These are phyloP conservation scores for Coniella vitis DNA, from an alignment of 2,329 filamentous ascomycete species.

Conservation along the genomic window DNA sequence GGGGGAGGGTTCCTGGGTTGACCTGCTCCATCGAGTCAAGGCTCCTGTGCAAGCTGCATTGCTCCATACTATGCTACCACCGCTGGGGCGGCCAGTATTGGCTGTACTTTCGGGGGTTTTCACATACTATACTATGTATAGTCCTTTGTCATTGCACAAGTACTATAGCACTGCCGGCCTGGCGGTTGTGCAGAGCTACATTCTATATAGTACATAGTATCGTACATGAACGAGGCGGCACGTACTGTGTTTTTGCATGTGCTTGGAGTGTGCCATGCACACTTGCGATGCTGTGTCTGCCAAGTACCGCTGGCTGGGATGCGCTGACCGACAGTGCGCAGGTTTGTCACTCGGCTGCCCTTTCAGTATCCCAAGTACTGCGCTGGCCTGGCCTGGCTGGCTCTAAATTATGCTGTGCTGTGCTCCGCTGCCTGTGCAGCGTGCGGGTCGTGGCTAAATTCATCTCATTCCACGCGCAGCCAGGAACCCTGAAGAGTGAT, in stretches of 20 bases:
- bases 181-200: too few relatives aligned
- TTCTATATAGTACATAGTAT: too few relatives aligned
- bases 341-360: too few relatives aligned
- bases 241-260: too few relatives aligned
- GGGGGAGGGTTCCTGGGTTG: slow-evolving; percentile 7
- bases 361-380: too few relatives aligned
- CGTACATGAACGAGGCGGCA: too few relatives aligned
- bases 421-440: neutral
- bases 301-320: too few relatives aligned
- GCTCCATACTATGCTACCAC: slow-evolving; percentile 5
- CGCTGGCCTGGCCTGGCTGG: too few relatives aligned
- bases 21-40: slow-evolving; percentile 15
- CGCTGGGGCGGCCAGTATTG: neutral
- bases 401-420: slow-evolving; percentile 1
- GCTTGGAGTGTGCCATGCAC: too few relatives aligned
- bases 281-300: too few relatives aligned
- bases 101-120: neutral
- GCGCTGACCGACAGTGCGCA: too few relatives aligned
- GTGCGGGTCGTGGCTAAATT: slow-evolving; percentile 11
- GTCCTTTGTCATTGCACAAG: neutral
- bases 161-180: neutral
- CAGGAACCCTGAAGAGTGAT: slow-evolving; percentile 12
- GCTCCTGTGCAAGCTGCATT: slow-evolving; percentile 12
- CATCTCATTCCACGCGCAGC: slow-evolving; percentile 7
- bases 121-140: too few relatives aligned